Conservation (phyloP, 2,329 filamentous ascomycete species). For the Cladosporium cucumerinum region DNA sequence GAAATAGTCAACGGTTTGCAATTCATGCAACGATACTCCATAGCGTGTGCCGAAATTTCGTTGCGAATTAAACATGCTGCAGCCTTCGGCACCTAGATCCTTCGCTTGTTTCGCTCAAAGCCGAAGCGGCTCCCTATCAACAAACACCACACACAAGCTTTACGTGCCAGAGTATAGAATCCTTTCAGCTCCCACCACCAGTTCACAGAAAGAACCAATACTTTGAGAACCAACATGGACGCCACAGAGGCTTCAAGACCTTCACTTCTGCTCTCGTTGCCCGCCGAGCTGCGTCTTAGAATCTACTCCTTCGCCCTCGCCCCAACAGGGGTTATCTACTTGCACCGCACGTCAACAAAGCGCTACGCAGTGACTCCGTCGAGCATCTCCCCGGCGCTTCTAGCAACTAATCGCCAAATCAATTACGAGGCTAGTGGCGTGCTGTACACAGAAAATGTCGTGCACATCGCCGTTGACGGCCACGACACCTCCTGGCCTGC, state of each 20-base stretch:
- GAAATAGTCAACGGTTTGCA: no score
- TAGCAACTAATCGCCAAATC: constrained; percentile 39
- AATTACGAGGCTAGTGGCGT: constrained; percentile 40
- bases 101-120: background rate
- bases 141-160: background rate
- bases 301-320: constrained; percentile 35
- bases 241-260: background rate
- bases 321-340: constrained; percentile 24
- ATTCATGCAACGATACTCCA: background rate
- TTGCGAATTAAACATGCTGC: background rate
- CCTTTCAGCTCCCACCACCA: background rate
- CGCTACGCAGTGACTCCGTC: constrained; percentile 21
- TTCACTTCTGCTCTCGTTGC: constrained; percentile 25
- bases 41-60: background rate
- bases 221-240: background rate
- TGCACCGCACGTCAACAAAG: constrained; percentile 21
- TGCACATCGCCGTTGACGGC: constrained; percentile 32
- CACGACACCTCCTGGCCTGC: constrained; percentile 28
- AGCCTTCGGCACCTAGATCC: constrained; percentile 1
- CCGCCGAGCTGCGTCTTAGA: constrained; percentile 36
- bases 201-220: background rate
- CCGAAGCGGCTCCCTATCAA: background rate
- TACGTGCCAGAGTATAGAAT: background rate
- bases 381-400: constrained; percentile 38
- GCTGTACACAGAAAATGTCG: constrained; percentile 45